Base-by-base conservation (phyloP, 208 protist genomes). In the Strigomonas galati region DNA sequence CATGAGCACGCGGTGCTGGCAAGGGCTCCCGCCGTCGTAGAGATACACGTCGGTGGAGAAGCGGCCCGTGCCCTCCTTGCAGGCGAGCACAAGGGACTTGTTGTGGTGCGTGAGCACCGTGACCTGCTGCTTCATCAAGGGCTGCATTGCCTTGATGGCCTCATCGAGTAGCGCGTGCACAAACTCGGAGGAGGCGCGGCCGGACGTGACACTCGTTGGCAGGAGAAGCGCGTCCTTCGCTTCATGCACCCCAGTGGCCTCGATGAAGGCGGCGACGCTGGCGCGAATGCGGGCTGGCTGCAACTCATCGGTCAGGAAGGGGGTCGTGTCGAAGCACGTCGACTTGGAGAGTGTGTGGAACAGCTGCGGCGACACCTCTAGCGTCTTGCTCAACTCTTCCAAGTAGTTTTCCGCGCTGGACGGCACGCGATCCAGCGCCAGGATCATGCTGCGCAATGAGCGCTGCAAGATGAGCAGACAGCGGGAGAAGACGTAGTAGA, bases 371-470 rank as follows among this genome's bases (percentile, higher is more conserved):
- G 58, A 43, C 2, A 62, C n/a, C 30, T 52, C 14, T 5, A 62
- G 23, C 1, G 32, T 19, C n/a, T 15, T 12, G 40, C 40, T 17
- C 3, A 46, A 15, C 40, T 46, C 40, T 15, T 15, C 40, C 40
- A 46, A 68, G 59, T 61, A 63, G 61, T 62, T 60, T 14, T 58
- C 71, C 2, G 59, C 65, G n/a, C 51, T 44, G 31, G 28, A 35
- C 23, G 31, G 43, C 23, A 76, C 40, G 44, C 65, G 62, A 28
- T 68, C 61, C 19, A 68, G 48, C 61, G 71, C 9, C 40, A 58
- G 31, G 24, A 30, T 68, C 32, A 71, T 23, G 55, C 65, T 53
- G 15, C 46, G 46, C 14, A 72, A 35, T 7, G 64, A 63, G 5
- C 66, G 30, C 27, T 58, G 17, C 24, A 32, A 14, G 5, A 51